Base-by-base conservation (phyloP, 768 basidiomycete genomes). In the Kwoniella sp. region DNA sequence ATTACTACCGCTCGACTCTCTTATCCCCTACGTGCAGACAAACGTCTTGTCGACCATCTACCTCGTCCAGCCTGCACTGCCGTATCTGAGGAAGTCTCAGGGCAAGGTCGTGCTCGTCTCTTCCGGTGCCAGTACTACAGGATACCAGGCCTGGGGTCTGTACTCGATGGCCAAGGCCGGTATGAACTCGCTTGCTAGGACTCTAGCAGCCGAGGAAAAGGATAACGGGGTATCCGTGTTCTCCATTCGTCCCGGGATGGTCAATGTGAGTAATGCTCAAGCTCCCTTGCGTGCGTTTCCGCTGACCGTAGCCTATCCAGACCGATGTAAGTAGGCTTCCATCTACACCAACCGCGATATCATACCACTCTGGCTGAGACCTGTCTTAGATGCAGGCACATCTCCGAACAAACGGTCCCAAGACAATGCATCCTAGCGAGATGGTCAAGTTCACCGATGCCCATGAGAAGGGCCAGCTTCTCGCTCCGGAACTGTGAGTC, bases 11-110 rank as follows among this genome's bases (percentile, higher is more conserved):
- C 44, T 60, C 9, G 36, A 55, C n/a, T 50, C 50, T 23, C 59
- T 65, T 29, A 29, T 57, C 29, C 39, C 56, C 14, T 56, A 62
- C 17, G 89, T 93, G 68, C 85, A 91, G 60, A 78, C 88, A 75
- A 93, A 92, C 73, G 85, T 93, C 74, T 88, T 89, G 76, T 88
- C 89, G 1, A 78, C 88, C 17, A 76, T 93, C 38, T 80, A 82
- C 28, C 80, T 87, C 20, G 63, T 91, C 27, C 80, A 84, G 60
- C 78, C 79, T 10, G 76, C 83, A 12, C 76, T 90, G 3, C 88
- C 89, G 4, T 77, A 81, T 53, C 77, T 96, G 54, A 83, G 85
- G 32, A 76, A 78, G 62, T 83, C 82, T 46, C 37, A 33, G 34
- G 73, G 74, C 6, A 79, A 80, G 48, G 78, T 93, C 42, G 79